Base-by-base conservation (phyloP, 768 basidiomycete species). In the Trichaptum fuscoviolaceum region DNA sequence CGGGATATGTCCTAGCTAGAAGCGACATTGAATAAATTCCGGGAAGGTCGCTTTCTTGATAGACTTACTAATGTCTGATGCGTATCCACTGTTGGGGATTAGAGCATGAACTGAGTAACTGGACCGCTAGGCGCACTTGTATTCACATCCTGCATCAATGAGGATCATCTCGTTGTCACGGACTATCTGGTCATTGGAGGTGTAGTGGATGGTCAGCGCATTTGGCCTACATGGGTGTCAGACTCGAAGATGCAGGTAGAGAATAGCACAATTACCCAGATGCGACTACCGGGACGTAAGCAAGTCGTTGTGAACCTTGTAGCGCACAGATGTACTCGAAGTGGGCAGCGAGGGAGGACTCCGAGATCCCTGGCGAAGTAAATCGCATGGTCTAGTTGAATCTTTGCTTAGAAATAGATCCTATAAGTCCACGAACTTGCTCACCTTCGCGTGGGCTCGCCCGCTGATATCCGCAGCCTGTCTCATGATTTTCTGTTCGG, bases 221-320 rank as follows among this genome's bases (percentile, higher is more conserved):
- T 98, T 97, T 1, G 91, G 83, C 30, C 94, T 96, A 66, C 26
- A 57, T 62, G 8, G 26, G 6, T 58, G 18, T 23, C 30, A 64
- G 67, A 6, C 61, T 58, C 27, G n/a, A 64, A 57, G 71, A 34
- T 52, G 2, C 25, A 63, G 57, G 12, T 20, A 26, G 35, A 62
- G 57, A 17, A 5, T 52, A 35, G 69, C 36, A 20, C 26, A 69
- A 66, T 68, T 76, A 92, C 92, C 97, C 97, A 1, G 94, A 95
- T 6, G 94, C 96, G 35, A 98, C 93, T 6, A 99, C 97, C 15
- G 97, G 97, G 1, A 99, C 96, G 74, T 99, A 99, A n/a, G 97
- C 96, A 62, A 88, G 85, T 57, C 96, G 84, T 72, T 94, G 89
- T 15, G 93, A 84, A 24, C 97, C 97, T 18, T 80, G 79, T 58